Evolutionary conservation across 768 basidiomycete genomes (phyloP).

Genomic region (Naganishia onofrii): DNA sequence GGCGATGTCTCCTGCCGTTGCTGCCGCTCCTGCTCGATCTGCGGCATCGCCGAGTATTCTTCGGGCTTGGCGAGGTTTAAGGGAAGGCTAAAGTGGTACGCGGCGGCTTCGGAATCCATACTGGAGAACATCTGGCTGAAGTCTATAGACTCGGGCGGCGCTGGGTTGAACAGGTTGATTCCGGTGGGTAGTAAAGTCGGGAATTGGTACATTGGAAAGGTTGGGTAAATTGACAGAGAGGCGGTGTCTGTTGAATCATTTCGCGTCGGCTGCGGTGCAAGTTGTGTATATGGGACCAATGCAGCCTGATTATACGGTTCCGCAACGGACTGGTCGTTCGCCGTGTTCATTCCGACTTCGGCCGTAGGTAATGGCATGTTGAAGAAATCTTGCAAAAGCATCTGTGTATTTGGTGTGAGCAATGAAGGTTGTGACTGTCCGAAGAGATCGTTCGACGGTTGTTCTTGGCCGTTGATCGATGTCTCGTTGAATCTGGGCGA

Average conservation of each 20-base stretch:
- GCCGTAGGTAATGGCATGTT: not conserved
- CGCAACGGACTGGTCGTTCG: not conserved
- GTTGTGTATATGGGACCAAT: not conserved
- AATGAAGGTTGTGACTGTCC: not conserved
- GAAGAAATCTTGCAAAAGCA: conserved; percentile 2
- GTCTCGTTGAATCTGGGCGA: not conserved
- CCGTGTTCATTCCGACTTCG: not conserved
- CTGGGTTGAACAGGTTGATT: conserved; percentile 11
- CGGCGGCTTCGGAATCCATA: not conserved
- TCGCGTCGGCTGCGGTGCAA: not conserved
- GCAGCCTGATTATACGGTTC: not conserved
- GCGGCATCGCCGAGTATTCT: not conserved
- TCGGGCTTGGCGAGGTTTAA: not conserved
- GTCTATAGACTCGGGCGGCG: not conserved
- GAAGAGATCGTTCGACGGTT: not conserved
- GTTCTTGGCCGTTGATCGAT: not conserved
- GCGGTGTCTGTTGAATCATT: not conserved
- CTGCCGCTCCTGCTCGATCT: not conserved
- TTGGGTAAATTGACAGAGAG: not conserved
- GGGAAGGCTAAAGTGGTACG: not conserved
- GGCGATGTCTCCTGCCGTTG: not conserved
- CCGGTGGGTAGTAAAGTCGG: not conserved
- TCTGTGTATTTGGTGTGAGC: conserved; percentile 9
- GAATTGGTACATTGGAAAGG: not conserved
- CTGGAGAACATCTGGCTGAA: not conserved